Percentiles rank a stretch among this genome's conserved stretches.
phyloP scores from a whole-genome alignment of 495 filamentous ascomycete genomes.

The Penicillium antarcticum region DNA sequence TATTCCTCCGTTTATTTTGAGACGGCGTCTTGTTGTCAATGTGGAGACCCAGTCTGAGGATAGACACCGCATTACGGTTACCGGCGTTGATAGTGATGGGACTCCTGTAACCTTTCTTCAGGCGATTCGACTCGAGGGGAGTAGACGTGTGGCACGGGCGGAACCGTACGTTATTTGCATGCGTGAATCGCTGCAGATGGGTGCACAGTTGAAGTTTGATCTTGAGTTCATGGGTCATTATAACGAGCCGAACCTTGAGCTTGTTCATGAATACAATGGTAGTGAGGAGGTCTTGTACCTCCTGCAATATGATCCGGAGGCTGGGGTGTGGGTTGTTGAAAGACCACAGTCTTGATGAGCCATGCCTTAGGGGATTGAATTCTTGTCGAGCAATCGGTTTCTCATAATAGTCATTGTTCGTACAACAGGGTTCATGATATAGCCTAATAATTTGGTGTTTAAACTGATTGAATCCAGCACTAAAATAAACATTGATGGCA shows the following conservation, averaged over 20 bases:
- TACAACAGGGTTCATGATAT: no score
- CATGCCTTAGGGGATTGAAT: no score
- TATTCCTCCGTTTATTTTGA: no score
- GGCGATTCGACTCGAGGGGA: conserved; percentile 8
- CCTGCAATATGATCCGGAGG: conserved; percentile 1
- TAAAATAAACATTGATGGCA: no score
- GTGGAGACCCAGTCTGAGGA: no score
- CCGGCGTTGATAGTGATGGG: conserved; percentile 8
- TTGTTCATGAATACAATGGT: conserved; percentile 1
- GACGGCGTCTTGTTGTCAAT: no score
- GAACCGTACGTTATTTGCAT: conserved; percentile 4
- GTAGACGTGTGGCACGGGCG: conserved; percentile 5
- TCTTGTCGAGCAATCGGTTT: no score
- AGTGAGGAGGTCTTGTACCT: not conserved
- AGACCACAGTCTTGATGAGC: not conserved
- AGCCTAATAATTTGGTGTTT: no score
- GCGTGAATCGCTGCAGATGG: not conserved
- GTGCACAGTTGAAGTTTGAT: not conserved
- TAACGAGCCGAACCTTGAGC: conserved; percentile 5
- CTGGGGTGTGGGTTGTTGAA: not conserved
- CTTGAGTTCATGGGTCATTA: conserved; percentile 1
- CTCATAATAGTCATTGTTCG: no score
- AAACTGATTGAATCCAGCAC: no score
- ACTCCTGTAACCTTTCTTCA: conserved; percentile 10
- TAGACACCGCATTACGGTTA: not conserved